phyloP scores from a whole-genome alignment of 768 basidiomycete genomes.

The Lactarius trivialis region DNA sequence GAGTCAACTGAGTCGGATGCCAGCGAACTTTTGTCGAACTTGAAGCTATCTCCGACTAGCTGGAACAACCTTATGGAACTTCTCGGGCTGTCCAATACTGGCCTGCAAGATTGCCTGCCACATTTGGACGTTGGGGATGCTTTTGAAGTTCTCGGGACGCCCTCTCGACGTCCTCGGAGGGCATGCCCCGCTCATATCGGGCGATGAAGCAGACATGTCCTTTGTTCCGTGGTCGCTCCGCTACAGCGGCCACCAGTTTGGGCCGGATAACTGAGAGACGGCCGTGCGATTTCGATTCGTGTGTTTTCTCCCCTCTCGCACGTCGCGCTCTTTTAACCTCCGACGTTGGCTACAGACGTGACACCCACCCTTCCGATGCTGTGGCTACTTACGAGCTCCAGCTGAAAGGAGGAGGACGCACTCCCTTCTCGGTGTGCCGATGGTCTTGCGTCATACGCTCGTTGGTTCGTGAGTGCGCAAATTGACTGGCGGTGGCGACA shows the following conservation, averaged over 20 bases:
- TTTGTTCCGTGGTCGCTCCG: conserved; percentile 73
- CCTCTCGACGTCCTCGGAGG: conserved; percentile 74
- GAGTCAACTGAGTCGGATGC: conserved; percentile 26
- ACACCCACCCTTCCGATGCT: conserved; percentile 58
- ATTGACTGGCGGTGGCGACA: neutral
- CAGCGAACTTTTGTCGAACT: conserved; percentile 26
- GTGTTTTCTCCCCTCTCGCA: conserved; percentile 24
- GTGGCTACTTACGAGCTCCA: conserved; percentile 73
- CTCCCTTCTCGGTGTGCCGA: conserved; percentile 92
- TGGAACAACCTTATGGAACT: conserved; percentile 52
- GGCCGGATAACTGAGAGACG: conserved; percentile 96
- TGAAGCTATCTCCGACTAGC: conserved; percentile 43
- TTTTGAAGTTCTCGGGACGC: conserved; percentile 56
- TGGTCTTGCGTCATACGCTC: conserved; percentile 94
- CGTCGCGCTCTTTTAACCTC: neutral
- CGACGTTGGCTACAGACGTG: conserved; percentile 45
- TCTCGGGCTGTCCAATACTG: conserved; percentile 64
- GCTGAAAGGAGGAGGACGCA: conserved; percentile 90
- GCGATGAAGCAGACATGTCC: conserved; percentile 30
- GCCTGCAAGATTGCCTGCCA: conserved; percentile 71
- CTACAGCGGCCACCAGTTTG: conserved; percentile 90
- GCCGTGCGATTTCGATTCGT: conserved; percentile 86
- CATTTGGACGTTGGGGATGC: conserved; percentile 85
- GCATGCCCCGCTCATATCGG: conserved; percentile 58
- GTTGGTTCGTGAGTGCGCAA: conserved; percentile 83